Base-by-base conservation (phyloP, 2,329 filamentous ascomycete genomes). In the Aspergillus glaucus region DNA sequence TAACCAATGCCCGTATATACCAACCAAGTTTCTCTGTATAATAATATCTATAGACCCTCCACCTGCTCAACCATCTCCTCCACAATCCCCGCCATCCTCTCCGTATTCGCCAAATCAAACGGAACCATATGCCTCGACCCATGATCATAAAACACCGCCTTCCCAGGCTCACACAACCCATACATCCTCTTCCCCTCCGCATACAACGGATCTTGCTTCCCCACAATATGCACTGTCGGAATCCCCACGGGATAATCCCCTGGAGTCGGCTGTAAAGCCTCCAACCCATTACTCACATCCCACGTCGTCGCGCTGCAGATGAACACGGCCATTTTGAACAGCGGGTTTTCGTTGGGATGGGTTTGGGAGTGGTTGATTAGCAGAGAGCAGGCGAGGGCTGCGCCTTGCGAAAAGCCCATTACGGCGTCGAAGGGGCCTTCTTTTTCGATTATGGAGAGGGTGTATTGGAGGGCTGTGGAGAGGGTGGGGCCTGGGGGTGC, bases 161-260 rank as follows among this genome's bases (percentile, higher is more conserved):
- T 59, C 0, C 50, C 48, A 14, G 61, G 61, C 15, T 69, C 65
- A 56, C 67, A 71, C 39, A 72, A 53, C 6, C 50, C 49, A 48
- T 59, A 62, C 43, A 72, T 48, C 43, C 58, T 57, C 55, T 68
- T 49, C 6, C 63, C 52, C 21, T 61, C 49, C 2, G 57, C 41
- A 45, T 62, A 66, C 30, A 68, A 44, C 9, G 58, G 48, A 60
- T 72, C 69, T 54, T 63, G 57, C 43, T 55, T 61, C 0, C 69
- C 69, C 15, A 68, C 66, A 7, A 72, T 62, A 61, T 72, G 64
- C 10, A 67, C 62, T 14, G 69, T 71, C 3, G 67, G 67, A 22
- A 72, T 69, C n/a, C 36, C 47, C 30, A 66, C 55, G 9, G 53
- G 50, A 36, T 56, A 60, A n/a, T 45, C 51, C 49, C 52, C 44